Base-by-base conservation (phyloP, 768 basidiomycete species). In the Phlebiopsis flavidoalba region DNA sequence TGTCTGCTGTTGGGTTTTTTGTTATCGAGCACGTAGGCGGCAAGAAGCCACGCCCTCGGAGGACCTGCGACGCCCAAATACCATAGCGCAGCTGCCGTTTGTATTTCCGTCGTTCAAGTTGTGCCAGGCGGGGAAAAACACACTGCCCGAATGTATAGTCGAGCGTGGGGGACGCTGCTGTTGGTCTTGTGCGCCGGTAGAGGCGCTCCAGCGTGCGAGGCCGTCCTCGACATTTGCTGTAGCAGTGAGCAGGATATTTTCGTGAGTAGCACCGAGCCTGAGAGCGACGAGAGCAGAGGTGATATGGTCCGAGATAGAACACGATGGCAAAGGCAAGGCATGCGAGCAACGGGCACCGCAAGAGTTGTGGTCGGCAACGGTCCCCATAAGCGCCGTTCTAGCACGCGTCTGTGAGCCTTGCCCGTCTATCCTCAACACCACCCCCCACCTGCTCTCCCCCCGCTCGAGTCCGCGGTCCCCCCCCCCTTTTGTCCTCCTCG, bases 71-170 rank as follows among this genome's bases (percentile, higher is more conserved):
- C 89, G 46, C 84, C 85, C 56, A n/a, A n/a, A 93, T 84, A n/a
- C 93, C 93, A 94, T 54, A 94, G 83, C 1, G 89, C 83, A 2
- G 91, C n/a, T 93, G 17, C 93, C 93, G 61, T 89, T 93, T 24
- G 86, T 83, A 15, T 72, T 66, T 46, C 88, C 86, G 66, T 89
- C 79, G 70, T 83, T n/a, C 76, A 48, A 70, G 75, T 74, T 90
- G 88, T 2, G 70, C n/a, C 55, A 91, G 79, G 21, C 65, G 60
- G 64, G n/a, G n/a, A n/a, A 89, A 86, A 15, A 66, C 50, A 57
- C 64, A 61, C 19, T 55, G 11, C 50, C 65, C 63, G 76, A 82
- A 76, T n/a, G 76, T 69, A 67, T 80, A 79, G 6, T 53, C n/a
- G 58, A 90, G 81, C 37, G 73, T 58, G 21, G 76, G n/a, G 70